phyloP scores from a whole-genome alignment of 2,329 filamentous ascomycete genomes.

The Penicillium sp. region DNA sequence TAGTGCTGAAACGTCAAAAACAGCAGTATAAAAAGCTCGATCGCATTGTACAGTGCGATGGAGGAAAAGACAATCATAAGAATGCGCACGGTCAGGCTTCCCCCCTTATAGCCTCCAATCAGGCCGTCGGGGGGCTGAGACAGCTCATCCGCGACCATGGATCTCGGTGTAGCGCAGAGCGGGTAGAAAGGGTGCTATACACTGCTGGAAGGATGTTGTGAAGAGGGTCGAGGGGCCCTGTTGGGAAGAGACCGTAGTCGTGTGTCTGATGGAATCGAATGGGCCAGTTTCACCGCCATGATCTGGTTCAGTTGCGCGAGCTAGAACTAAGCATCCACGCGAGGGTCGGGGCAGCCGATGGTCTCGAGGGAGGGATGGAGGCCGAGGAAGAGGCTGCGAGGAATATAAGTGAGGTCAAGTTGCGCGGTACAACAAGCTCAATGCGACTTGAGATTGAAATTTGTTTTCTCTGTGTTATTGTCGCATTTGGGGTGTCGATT shows the following conservation, averaged over 20 bases:
- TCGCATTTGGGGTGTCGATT: not conserved
- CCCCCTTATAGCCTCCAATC: conserved; percentile 29
- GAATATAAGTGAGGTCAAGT: not conserved
- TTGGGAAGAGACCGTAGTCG: conserved; percentile 7
- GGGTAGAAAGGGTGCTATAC: not conserved
- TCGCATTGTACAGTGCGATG: conserved; percentile 52
- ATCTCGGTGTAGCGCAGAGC: not conserved
- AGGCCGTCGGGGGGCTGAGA: conserved; percentile 31
- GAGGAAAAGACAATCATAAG: conserved; percentile 36
- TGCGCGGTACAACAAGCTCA: not conserved
- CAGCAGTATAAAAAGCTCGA: conserved; percentile 42
- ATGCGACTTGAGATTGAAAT: not conserved
- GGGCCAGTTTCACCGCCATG: conserved; percentile 16
- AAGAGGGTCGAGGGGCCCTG: conserved; percentile 1
- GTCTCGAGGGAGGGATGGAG: not conserved
- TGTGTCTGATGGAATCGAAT: conserved; percentile 9
- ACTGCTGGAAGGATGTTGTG: not conserved
- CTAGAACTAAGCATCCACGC: conserved; percentile 7
- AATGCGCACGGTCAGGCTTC: conserved; percentile 26
- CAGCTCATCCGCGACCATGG: conserved; percentile 16
- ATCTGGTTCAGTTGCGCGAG: conserved; percentile 3
- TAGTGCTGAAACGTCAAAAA: conserved; percentile 41
- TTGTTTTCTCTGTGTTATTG: not conserved
- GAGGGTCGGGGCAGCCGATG: conserved; percentile 6
- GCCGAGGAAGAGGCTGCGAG: not conserved